Evolutionary conservation across 768 basidiomycete species (phyloP), one percentile per base, ranked within the genome.

Genomic region (Tricholoma sp.): DNA sequence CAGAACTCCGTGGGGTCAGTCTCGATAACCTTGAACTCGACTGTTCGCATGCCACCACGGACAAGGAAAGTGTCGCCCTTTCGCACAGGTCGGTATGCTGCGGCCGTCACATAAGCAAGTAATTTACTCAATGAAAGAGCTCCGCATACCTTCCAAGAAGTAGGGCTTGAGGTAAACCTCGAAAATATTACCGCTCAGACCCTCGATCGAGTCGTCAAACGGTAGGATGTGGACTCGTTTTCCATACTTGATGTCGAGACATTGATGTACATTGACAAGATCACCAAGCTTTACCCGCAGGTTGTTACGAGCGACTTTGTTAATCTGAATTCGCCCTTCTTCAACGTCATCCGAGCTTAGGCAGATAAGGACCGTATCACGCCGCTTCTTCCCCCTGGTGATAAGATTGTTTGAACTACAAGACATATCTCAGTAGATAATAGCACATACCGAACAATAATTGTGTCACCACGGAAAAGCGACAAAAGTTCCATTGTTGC

Each of bases 251-350:
- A 98, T 98, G 67, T 98, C 96, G 58, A 89, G 83, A 70, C 95
- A 98, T 66, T 92, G 85, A 72, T 98, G 95, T 0, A 99, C 94
- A 60, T 91, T 91, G 69, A 94, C 94, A 55, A 98, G 81, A 72
- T 99, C 97, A 43, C 91, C 96, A 43, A 98, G 86, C 78, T 98
- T 98, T 64, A 98, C 93, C 55, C 96, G 91, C 49, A 98, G 76
- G 76, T 99, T 98, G 78, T 98, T 96, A 57, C 97, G 92, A n/a
- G 97, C 97, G 34, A 99, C 97, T 74, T 98, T 98, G 86, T 99
- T 99, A 76, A 99, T 78, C 67, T 97, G 95, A 61, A 99, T 95
- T 70, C 92, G 91, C 57, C 97, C 96, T 74, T 98, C 97, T 65
- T 98, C 97, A 59, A 98, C 92, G 60, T 96, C 93, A 67, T 98